A percentile compares a stretch with the other conserved stretches of the same genome.
Evolutionary conservation across 768 basidiomycete genomes (phyloP).

Genomic region (Tulasnella sp.): DNA sequence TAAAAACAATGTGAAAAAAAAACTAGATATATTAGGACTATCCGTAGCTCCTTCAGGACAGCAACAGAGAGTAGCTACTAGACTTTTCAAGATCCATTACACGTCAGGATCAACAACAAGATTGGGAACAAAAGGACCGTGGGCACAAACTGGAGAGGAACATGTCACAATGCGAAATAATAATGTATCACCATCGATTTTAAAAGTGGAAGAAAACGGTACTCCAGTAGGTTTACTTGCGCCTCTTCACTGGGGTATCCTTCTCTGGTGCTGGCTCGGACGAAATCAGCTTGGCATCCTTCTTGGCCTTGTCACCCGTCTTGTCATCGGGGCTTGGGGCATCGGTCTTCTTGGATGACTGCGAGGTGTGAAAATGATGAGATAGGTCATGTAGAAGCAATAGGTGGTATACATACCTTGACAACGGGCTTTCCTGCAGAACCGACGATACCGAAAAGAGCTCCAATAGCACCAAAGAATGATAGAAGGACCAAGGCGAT

Average conservation of each 20-base stretch:
- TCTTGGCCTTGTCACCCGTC: constrained; percentile 24
- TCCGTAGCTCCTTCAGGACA: too few relatives aligned
- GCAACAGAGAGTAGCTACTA: too few relatives aligned
- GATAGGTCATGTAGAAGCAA: not conserved
- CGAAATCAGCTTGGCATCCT: constrained; percentile 49
- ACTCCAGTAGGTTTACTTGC: too few relatives aligned
- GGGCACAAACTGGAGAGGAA: too few relatives aligned
- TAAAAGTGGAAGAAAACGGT: too few relatives aligned
- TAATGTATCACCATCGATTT: too few relatives aligned
- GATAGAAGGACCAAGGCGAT: constrained; percentile 63
- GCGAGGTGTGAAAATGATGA: not conserved
- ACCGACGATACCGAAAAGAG: constrained; percentile 66
- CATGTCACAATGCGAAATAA: too few relatives aligned
- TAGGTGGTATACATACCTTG: constrained; percentile 36
- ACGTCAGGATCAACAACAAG: too few relatives aligned
- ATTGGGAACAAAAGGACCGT: too few relatives aligned
- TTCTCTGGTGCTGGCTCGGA: constrained; percentile 25
- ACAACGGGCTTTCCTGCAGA: constrained; percentile 49
- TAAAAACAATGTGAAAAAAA: too few relatives aligned
- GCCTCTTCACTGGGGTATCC: constrained; percentile 43
- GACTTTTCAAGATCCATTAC: too few relatives aligned
- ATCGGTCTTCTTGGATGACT: constrained; percentile 72
- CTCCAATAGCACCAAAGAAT: constrained; percentile 73
- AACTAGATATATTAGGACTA: too few relatives aligned
- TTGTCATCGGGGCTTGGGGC: constrained; percentile 49